Evolutionary conservation across 768 basidiomycete species (phyloP).

Genomic region (Leccinum ochraceum): DNA sequence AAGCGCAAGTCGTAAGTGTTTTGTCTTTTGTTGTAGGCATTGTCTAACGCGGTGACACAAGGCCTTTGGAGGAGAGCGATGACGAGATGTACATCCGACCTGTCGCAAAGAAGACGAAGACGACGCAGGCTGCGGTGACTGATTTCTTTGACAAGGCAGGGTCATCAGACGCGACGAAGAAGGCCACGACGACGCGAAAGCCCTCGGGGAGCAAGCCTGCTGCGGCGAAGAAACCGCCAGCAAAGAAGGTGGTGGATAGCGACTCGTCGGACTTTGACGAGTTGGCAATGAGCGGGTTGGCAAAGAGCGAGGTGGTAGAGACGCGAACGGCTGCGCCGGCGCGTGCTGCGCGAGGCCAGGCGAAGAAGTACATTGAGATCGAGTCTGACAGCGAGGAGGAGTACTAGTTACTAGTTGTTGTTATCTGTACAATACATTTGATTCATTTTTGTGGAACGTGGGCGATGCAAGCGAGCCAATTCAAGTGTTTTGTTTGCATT

Average conservation of each 20-base stretch:
- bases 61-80: slow-evolving; percentile 34
- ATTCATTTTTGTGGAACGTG: slow-evolving; percentile 14
- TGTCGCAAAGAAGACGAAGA: slow-evolving; percentile 53
- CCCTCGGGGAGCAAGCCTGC: slow-evolving; percentile 61
- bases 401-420: slow-evolving; percentile 42
- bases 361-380: slow-evolving; percentile 68
- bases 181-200: slow-evolving; percentile 43
- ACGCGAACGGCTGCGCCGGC: slow-evolving; percentile 43
- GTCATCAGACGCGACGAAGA: slow-evolving; percentile 40
- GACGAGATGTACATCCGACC: slow-evolving; percentile 48
- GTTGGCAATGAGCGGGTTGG: slow-evolving; percentile 29
- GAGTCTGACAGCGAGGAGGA: slow-evolving; percentile 48
- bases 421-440: not conserved
- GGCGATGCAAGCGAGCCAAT: slow-evolving; percentile 13
- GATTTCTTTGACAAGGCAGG: slow-evolving; percentile 60
- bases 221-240: slow-evolving; percentile 50
- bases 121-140: slow-evolving; percentile 44
- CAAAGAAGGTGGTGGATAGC: slow-evolving; percentile 40
- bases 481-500: not conserved
- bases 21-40: not conserved
- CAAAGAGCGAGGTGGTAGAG: slow-evolving; percentile 46
- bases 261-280: slow-evolving; percentile 48
- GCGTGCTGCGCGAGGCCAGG: slow-evolving; percentile 48
- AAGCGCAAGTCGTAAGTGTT: slow-evolving; percentile 71
- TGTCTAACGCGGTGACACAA: slow-evolving; percentile 21